Percentiles rank a stretch among this genome's conserved stretches.
These are phyloP conservation scores for Fraxinus floribunda DNA, from an alignment of 305 asterid genomes.

Conservation along the genomic window DNA sequence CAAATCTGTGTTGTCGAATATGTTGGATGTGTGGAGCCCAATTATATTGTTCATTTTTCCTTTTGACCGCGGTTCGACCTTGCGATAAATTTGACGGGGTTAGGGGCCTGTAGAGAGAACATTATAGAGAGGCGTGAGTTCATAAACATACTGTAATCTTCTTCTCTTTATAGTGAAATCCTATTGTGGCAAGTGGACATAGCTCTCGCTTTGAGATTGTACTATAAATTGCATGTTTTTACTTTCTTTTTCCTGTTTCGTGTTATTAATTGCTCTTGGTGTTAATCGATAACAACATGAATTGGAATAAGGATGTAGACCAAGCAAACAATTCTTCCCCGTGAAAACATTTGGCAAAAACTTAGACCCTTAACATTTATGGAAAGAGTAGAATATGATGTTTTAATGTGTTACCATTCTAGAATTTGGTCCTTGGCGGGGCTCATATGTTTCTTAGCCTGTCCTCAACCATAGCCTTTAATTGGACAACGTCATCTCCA, in stretches of 20 bases:
- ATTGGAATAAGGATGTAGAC: not conserved
- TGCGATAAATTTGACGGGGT: not conserved
- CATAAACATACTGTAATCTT: not conserved
- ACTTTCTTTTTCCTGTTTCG: not conserved
- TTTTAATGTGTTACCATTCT: not conserved
- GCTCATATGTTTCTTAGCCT: not conserved
- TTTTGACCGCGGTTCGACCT: not conserved
- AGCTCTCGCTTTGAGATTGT: not conserved
- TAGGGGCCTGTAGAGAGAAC: not conserved
- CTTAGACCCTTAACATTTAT: not conserved
- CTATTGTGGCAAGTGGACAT: not conserved
- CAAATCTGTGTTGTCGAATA: not conserved
- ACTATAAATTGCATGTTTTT: not conserved
- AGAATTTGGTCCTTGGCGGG: not conserved
- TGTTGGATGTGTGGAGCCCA: not conserved
- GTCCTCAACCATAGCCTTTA: not conserved
- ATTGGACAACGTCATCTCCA: not conserved
- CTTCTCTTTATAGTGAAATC: not conserved
- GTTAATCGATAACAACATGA: not conserved
- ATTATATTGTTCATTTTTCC: not conserved
- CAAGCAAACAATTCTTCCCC: not conserved
- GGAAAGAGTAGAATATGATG: not conserved
- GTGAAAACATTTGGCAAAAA: not conserved
- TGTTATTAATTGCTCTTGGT: not conserved
- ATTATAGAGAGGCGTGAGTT: not conserved